Percentiles rank a stretch among this genome's conserved stretches.
Evolutionary conservation across 2,329 filamentous ascomycete genomes (phyloP).

Genomic region (Colletotrichum salicis): DNA sequence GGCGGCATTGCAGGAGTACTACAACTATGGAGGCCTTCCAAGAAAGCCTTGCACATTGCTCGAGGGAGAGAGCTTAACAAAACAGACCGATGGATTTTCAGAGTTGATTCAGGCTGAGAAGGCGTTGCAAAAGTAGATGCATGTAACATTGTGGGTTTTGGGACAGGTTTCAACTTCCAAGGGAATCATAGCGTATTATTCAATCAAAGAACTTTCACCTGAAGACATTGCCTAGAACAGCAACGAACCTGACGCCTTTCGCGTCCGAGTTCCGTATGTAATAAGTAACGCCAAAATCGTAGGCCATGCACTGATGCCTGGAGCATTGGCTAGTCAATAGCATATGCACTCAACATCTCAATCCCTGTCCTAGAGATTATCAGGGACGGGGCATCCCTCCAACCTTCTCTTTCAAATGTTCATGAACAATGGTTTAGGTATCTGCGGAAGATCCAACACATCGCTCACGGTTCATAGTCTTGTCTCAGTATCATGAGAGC

Average conservation of each 20-base stretch:
- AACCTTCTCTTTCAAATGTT: no score
- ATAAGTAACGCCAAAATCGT: no score
- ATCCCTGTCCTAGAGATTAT: no score
- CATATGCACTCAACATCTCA: no score
- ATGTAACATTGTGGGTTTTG: background rate
- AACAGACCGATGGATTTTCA: slow-evolving; percentile 42
- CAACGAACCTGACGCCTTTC: background rate
- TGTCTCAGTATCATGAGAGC: background rate
- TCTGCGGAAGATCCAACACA: background rate
- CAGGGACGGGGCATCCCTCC: no score
- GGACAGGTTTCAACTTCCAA: background rate
- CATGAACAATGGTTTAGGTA: no score
- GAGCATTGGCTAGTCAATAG: no score
- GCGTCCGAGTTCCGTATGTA: no score
- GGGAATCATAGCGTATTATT: background rate
- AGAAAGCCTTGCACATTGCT: slow-evolving; percentile 59
- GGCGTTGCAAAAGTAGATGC: slow-evolving; percentile 9
- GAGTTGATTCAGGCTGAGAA: slow-evolving; percentile 44
- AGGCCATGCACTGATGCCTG: no score
- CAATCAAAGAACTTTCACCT: background rate
- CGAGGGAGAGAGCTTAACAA: slow-evolving; percentile 39
- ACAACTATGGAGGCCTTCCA: slow-evolving; percentile 71
- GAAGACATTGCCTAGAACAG: background rate
- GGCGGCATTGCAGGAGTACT: slow-evolving; percentile 69
- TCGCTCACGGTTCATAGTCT: background rate